Percentiles rank a stretch among this genome's conserved stretches.
Conservation (phyloP, 2,329 filamentous ascomycete genomes). For the Metarhizium robertsii region DNA sequence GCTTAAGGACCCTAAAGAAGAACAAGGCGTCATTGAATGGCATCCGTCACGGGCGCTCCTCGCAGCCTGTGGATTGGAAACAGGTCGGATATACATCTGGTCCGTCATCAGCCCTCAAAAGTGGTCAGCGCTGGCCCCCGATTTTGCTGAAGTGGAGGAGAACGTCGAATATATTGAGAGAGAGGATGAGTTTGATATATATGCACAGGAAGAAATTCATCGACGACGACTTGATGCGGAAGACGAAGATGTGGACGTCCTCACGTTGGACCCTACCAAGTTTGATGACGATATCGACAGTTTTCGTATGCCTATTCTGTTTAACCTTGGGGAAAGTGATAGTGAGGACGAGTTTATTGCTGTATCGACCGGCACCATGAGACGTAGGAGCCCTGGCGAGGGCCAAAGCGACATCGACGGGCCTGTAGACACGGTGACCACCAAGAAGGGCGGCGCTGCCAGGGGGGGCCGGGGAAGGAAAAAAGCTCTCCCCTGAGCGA, state of each 20-base stretch:
- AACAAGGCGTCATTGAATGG: constrained; percentile 95
- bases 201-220: constrained; percentile 88
- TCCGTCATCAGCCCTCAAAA: constrained; percentile 90
- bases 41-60: constrained; percentile 82
- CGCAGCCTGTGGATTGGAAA: constrained; percentile 86
- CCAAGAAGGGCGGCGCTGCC: constrained; percentile 28
- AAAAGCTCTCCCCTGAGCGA: constrained; percentile 12
- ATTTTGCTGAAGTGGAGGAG: constrained; percentile 96
- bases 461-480: constrained; percentile 33
- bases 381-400: constrained; percentile 73
- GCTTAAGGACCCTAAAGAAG: constrained; percentile 91
- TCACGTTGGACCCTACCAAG: constrained; percentile 63
- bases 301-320: constrained; percentile 91
- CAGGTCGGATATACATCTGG: constrained; percentile 91
- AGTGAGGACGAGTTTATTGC: constrained; percentile 80
- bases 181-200: constrained; percentile 97
- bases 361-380: constrained; percentile 70
- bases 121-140: constrained; percentile 93
- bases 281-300: constrained; percentile 48
- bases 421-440: constrained; percentile 31
- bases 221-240: constrained; percentile 84
- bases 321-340: constrained; percentile 87
- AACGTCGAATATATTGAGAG: constrained; percentile 94
- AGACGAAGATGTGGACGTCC: constrained; percentile 86
- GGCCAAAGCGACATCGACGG: constrained; percentile 52